Base-by-base conservation (phyloP, 805 yeast genomes). In the Huiozyma naganishii region DNA sequence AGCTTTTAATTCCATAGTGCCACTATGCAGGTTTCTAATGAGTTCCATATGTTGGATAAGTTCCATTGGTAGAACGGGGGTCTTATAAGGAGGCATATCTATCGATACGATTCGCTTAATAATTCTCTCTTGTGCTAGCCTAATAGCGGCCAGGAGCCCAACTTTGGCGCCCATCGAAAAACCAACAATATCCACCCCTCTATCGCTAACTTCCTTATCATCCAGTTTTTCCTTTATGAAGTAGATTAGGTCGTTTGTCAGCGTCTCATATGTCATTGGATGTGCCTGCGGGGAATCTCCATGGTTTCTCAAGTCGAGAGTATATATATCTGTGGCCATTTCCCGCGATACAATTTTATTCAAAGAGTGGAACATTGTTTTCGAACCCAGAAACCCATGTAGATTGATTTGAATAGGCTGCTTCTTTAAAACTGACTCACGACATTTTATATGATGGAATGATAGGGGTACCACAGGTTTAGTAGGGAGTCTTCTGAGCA, bases 101-200 rank as follows among this genome's bases (percentile, higher is more conserved):
- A 77, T 64, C 4, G 76, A 70, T 0, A 76, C 62, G 30, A 76
- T 50, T 44, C 65, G 68, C 48, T 42, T 17, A 49, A 44, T 28
- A 11, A 5, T 7, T 11, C n/a, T 12, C 8, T 39, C 7, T 6
- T 29, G 27, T 12, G 38, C 28, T 10, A 27, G n/a, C 23, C 32
- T 27, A 32, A 78, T 53, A 0, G 74, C 59, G 1, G 68, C 66
- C 39, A 69, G 44, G 71, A 78, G 69, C 0, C 74, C 75, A 1
- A 73, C 69, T 52, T 76, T 77, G 4, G 79, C 82, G 1, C 84
- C 84, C 75, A 78, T 71, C 13, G 80, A 76, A 52, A 73, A 80
- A 0, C 83, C 83, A 9, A 70, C 45, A 4, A 71, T 41, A 34
- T 66, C 55, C 5, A 68, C 59, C 10, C 63, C 62, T 42, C 55